Evolutionary conservation across 345 rosid species (phyloP).

Genomic region (Clausena lansium): DNA sequence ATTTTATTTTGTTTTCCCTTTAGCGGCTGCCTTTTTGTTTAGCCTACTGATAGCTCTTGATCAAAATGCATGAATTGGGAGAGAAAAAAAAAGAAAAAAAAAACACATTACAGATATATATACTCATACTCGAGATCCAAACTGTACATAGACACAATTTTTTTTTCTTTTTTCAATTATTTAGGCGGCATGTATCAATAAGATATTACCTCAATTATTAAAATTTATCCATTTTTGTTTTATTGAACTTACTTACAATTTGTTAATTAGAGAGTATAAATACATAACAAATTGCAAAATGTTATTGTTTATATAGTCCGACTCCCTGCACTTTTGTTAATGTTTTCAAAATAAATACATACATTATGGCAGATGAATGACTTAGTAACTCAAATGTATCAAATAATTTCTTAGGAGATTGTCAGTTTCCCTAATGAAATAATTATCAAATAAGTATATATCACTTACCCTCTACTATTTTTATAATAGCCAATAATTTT

Average conservation of each 20-base stretch:
- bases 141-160: not conserved
- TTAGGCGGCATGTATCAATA: not conserved
- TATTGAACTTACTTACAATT: not conserved
- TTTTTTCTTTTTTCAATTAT: not conserved
- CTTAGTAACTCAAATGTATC: no score
- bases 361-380: no score
- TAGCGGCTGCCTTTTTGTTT: not conserved
- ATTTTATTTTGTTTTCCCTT: not conserved
- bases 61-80: not conserved
- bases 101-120: not conserved
- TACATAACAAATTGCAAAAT: no score
- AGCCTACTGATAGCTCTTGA: not conserved
- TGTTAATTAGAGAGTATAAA: not conserved
- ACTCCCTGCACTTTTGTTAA: no score
- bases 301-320: no score
- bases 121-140: constrained; percentile 6
- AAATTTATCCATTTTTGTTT: not conserved
- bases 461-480: no score
- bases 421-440: accelerated
- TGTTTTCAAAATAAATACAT: no score
- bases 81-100: not conserved
- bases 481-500: no score
- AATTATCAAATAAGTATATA: no score
- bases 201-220: not conserved
- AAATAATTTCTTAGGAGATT: no score